phyloP scores from a whole-genome alignment of 805 yeast species.

The Priceomyces fermenticarens region DNA sequence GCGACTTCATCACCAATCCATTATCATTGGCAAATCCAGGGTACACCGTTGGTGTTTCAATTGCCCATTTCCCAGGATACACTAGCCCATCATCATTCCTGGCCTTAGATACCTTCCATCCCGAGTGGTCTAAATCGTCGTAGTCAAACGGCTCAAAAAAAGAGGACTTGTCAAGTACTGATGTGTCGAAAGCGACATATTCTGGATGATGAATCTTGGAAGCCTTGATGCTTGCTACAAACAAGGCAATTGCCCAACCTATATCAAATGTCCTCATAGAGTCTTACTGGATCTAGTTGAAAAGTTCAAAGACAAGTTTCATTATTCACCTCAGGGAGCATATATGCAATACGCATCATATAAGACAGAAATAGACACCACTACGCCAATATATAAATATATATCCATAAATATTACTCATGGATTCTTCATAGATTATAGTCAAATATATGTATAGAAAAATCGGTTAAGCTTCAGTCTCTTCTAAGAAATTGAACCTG shows the following conservation, averaged over 20 bases:
- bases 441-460: neutral
- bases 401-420: neutral
- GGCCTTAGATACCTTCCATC: conserved; percentile 54
- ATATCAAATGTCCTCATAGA: no score
- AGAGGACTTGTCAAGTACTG: conserved; percentile 37
- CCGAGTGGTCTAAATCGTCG: conserved; percentile 19
- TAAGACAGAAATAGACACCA: no score
- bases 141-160: conserved; percentile 64
- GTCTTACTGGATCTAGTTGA: no score
- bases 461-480: conserved; percentile 25
- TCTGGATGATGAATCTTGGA: conserved; percentile 4
- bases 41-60: conserved; percentile 50
- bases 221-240: neutral
- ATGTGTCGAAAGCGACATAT: conserved; percentile 35
- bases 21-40: conserved; percentile 65
- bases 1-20: conserved; percentile 73
- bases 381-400: neutral
- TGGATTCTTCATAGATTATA: neutral
- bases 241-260: no score
- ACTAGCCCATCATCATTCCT: conserved; percentile 50
- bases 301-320: no score
- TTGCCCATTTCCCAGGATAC: conserved; percentile 73
- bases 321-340: no score
- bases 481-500: conserved; percentile 37
- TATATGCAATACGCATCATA: no score